Conservation (phyloP, 2,329 filamentous ascomycete genomes). For the Exophiala bonariae region DNA sequence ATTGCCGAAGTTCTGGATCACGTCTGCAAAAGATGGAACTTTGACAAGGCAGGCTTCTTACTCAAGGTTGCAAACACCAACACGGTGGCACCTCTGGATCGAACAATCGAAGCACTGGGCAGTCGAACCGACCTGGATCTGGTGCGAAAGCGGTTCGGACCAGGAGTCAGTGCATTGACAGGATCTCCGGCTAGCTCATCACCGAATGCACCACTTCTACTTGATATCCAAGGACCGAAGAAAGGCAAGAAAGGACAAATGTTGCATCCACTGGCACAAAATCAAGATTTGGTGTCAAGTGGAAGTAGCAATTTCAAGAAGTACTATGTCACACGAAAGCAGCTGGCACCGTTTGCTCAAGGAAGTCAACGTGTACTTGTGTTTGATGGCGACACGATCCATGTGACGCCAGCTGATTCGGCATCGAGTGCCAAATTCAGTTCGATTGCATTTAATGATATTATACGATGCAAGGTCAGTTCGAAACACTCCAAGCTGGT, state of each 20-base stretch:
- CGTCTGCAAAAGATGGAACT: slow-evolving; percentile 60
- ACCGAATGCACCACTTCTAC: slow-evolving; percentile 64
- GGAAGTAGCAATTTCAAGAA: slow-evolving; percentile 56
- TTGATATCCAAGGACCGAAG: slow-evolving; percentile 44
- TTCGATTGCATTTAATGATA: slow-evolving; percentile 62
- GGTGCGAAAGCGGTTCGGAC: slow-evolving; percentile 61
- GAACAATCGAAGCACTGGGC: slow-evolving; percentile 64
- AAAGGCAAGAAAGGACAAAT: slow-evolving; percentile 45
- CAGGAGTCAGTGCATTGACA: slow-evolving; percentile 52
- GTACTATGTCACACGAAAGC: slow-evolving; percentile 64
- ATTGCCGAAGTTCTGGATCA: slow-evolving; percentile 67
- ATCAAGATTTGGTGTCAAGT: slow-evolving; percentile 42
- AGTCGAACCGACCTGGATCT: slow-evolving; percentile 62
- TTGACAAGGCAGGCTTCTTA: slow-evolving; percentile 65
- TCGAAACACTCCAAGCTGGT: slow-evolving; percentile 65
- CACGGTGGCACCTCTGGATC: slow-evolving; percentile 63
- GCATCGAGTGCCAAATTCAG: slow-evolving; percentile 55
- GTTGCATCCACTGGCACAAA: slow-evolving; percentile 49
- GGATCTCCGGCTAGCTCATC: slow-evolving; percentile 63
- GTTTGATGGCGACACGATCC: slow-evolving; percentile 66
- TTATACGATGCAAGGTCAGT: slow-evolving; percentile 66
- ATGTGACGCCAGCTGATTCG: slow-evolving; percentile 59
- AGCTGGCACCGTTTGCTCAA: slow-evolving; percentile 64
- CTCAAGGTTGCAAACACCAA: slow-evolving; percentile 64
- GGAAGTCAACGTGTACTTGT: slow-evolving; percentile 61